Evolutionary conservation across 2,329 filamentous ascomycete genomes (phyloP).

Genomic region (Cladobotryum mycophilum): DNA sequence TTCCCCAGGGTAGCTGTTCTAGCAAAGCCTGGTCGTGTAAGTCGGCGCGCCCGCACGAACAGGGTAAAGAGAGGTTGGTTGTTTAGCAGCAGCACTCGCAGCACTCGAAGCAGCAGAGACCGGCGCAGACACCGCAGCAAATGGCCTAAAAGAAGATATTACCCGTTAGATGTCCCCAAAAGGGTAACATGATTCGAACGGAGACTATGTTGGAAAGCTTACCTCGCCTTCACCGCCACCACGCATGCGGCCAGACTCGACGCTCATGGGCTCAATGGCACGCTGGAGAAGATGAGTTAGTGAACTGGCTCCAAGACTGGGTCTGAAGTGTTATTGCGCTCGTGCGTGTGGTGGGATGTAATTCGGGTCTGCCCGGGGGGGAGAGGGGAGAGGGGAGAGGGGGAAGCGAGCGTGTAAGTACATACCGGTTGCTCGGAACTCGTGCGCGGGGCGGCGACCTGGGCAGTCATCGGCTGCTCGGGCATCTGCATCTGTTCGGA

Average conservation of each 20-base stretch:
- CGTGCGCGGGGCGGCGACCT: constrained; percentile 19
- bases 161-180: not conserved
- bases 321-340: not conserved
- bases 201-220: constrained; percentile 13
- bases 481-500: constrained; percentile 23
- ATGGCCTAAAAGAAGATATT: constrained; percentile 24
- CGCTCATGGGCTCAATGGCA: constrained; percentile 29
- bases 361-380: constrained; percentile 1
- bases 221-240: constrained; percentile 33
- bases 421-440: constrained; percentile 32
- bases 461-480: constrained; percentile 26
- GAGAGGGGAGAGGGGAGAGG: not conserved
- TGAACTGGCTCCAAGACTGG: not conserved
- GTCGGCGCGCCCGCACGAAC: no score
- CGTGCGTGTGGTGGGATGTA: not conserved
- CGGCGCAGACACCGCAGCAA: constrained; percentile 35
- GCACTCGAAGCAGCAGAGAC: constrained; percentile 36
- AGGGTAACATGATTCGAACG: not conserved
- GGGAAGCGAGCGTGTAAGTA: constrained; percentile 1
- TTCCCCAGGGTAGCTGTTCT: no score
- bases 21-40: no score
- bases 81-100: constrained; percentile 31
- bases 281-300: constrained; percentile 19
- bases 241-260: constrained; percentile 25
- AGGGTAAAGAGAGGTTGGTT: not conserved